Conservation (phyloP, 768 basidiomycete species). For the Xerocomellus chrysenteron region DNA sequence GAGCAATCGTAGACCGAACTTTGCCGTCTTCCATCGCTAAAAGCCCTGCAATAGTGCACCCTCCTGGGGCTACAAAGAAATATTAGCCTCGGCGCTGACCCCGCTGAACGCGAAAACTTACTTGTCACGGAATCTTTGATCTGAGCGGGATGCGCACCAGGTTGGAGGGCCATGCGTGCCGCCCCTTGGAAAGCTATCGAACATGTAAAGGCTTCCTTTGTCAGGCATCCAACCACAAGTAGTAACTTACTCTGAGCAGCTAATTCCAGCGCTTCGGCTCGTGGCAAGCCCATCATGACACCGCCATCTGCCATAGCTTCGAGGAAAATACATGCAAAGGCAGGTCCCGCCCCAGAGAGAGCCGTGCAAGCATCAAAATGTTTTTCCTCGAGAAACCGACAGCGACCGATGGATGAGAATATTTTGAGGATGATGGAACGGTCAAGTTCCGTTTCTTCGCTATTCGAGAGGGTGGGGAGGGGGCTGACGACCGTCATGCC, state of each 20-base stretch:
- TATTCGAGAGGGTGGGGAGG: constrained; percentile 46
- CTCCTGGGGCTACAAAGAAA: constrained; percentile 78
- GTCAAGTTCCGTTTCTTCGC: constrained; percentile 53
- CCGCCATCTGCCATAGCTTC: constrained; percentile 99
- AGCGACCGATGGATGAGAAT: constrained; percentile 95
- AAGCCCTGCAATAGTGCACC: constrained; percentile 97
- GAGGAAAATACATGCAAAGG: constrained; percentile 93
- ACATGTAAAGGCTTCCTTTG: background rate
- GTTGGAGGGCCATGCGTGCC: constrained; percentile 90
- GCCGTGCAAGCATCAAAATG: constrained; percentile 99
- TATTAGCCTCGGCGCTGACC: constrained; percentile 1
- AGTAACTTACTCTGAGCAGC: constrained; percentile 83
- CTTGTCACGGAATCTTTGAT: constrained; percentile 98
- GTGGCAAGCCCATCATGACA: constrained; percentile 98
- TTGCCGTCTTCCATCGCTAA: constrained; percentile 91
- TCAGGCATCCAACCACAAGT: background rate
- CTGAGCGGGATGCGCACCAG: constrained; percentile 89
- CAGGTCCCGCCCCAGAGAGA: constrained; percentile 92
- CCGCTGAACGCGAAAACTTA: constrained; percentile 37
- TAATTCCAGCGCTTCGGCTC: constrained; percentile 90
- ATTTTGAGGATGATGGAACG: constrained; percentile 81
- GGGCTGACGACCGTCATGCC: constrained; percentile 96
- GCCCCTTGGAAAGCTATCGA: constrained; percentile 87
- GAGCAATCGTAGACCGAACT: constrained; percentile 91
- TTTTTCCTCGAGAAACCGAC: constrained; percentile 95